Base-by-base conservation (phyloP, 768 basidiomycete genomes). In the Rhodosporidiobolus sp. region DNA sequence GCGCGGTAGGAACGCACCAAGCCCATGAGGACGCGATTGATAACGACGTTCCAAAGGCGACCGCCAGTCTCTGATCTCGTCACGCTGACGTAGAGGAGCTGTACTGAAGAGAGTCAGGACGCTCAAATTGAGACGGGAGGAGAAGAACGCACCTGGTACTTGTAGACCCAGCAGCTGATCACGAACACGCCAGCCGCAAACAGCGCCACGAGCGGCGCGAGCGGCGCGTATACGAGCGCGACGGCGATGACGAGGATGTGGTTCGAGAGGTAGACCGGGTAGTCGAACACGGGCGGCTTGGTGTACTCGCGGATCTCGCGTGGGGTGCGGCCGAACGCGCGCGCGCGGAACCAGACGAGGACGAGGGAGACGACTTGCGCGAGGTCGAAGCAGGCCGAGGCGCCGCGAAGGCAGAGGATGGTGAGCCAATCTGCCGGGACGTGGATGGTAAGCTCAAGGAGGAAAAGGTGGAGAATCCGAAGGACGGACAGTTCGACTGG, bases 141-240 rank as follows among this genome's bases (percentile, higher is more conserved):
- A 86, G 95, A 91, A 80, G 94, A 96, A 88, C 96, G 94, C 54
- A 97, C 84, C 76, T 83, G 82, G 79, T 98, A 98, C 82, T 98
- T 99, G 85, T 94, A 92, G 30, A 92, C 90, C 85, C 88, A 77
- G 53, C 62, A 63, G 43, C 74, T 71, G 35, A 75, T 63, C 50
- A 72, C 77, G 75, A 85, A 80, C 91, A 93, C 97, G 80, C 94
- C 80, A 5, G 89, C 88, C 20, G 88, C 92, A 26, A 90, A 91
- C 35, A 94, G 84, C 16, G 85, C 86, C 24, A 99, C 94, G 43
- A 98, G 82, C 2, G 96, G 96, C 0, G 95, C 94, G 11, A 99
- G 83, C 22, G 95, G 95, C 0, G 95, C 93, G 78, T 98, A 98
- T 26, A 96, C 89, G 60, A 99, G 82, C 0, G 88, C 94, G 58